Conservation (phyloP, 2,329 filamentous ascomycete genomes). For the Rachicladosporium sp. region DNA sequence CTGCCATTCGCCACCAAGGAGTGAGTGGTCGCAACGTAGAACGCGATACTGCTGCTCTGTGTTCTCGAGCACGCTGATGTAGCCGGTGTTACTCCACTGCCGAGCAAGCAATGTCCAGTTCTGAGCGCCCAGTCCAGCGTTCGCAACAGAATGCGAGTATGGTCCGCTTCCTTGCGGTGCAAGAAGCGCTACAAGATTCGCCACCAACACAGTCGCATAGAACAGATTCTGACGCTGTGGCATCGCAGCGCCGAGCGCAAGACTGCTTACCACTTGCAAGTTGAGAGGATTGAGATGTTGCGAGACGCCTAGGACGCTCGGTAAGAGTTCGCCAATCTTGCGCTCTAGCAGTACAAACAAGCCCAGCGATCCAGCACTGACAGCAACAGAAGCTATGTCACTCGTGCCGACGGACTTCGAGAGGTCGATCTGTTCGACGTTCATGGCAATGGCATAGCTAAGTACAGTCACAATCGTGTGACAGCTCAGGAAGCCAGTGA, state of each 20-base stretch:
- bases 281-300: conserved; percentile 52
- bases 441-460: conserved; percentile 25
- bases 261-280: conserved; percentile 55
- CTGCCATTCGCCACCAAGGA: conserved; percentile 87
- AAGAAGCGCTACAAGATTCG: conserved; percentile 16
- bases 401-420: conserved; percentile 29
- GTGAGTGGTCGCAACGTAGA: conserved; percentile 85
- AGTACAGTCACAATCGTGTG: conserved; percentile 37
- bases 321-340: conserved; percentile 1
- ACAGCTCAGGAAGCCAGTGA: conserved; percentile 63
- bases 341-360: conserved; percentile 8
- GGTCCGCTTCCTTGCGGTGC: conserved; percentile 63
- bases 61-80: conserved; percentile 81
- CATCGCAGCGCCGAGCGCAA: conserved; percentile 57
- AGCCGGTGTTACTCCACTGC: conserved; percentile 77
- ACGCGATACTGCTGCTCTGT: conserved; percentile 58
- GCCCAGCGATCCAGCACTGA: conserved; percentile 25
- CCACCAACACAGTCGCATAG: conserved; percentile 11
- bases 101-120: conserved; percentile 70
- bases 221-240: conserved; percentile 59
- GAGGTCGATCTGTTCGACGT: conserved; percentile 22
- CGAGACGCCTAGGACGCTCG: conserved; percentile 2
- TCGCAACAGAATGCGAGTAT: conserved; percentile 49
- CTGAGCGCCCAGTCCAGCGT: conserved; percentile 50
- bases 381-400: conserved; percentile 28